Conservation (phyloP, 805 yeast species). For the Yueomyces sp. region DNA sequence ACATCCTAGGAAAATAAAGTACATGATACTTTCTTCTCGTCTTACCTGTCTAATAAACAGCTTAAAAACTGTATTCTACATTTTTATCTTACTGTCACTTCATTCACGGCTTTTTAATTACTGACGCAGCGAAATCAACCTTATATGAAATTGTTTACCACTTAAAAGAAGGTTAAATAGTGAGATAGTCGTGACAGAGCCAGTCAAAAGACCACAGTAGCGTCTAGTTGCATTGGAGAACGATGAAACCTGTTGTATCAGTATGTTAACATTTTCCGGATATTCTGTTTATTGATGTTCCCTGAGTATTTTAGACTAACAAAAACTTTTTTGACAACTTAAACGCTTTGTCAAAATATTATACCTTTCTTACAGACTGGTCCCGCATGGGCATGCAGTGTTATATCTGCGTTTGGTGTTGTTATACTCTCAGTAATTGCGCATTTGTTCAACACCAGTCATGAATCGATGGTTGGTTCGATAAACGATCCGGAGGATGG, state of each 20-base stretch:
- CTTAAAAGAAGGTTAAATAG: no score
- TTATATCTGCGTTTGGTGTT: slow-evolving; percentile 83
- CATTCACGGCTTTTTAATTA: no score
- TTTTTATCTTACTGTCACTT: no score
- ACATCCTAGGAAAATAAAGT: no score
- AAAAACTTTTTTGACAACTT: neutral
- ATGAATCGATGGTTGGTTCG: slow-evolving; percentile 90
- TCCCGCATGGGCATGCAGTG: slow-evolving; percentile 91
- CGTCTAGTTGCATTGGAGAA: neutral
- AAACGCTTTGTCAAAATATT: neutral
- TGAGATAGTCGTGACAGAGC: no score
- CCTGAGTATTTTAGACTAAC: neutral
- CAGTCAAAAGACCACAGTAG: no score
- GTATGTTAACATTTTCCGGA: slow-evolving; percentile 23
- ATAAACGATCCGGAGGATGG: slow-evolving; percentile 87
- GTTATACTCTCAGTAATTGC: slow-evolving; percentile 80
- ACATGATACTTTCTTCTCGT: no score
- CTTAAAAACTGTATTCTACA: no score
- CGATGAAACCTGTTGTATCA: slow-evolving; percentile 36
- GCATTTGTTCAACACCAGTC: slow-evolving; percentile 61
- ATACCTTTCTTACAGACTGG: slow-evolving; percentile 35
- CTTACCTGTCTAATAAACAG: no score
- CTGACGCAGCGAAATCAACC: no score
- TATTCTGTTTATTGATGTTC: neutral
- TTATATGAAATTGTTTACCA: no score